These are phyloP conservation scores for Geranium incanum DNA, from an alignment of 441 rosid species.

Conservation along the genomic window DNA sequence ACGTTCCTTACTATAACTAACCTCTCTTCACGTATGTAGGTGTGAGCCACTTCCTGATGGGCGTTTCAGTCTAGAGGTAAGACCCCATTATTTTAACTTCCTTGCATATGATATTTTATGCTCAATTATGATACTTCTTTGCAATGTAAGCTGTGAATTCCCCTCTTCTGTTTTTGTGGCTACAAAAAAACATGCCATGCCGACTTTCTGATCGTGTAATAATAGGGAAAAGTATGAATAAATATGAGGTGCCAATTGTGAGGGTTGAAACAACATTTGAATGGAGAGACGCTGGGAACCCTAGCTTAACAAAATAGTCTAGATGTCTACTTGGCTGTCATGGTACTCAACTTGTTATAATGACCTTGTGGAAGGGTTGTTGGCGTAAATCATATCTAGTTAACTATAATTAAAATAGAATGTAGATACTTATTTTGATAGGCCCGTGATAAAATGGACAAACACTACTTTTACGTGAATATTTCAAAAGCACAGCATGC, in stretches of 20 bases:
- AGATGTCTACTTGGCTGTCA: neutral
- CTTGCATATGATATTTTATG: neutral
- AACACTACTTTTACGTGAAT: neutral
- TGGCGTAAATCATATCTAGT: too few species aligned
- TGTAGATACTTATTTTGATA: too few species aligned
- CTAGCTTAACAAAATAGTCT: neutral
- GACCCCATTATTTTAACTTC: constrained; percentile 12
- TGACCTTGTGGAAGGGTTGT: too few species aligned
- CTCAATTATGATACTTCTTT: neutral
- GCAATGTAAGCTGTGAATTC: neutral
- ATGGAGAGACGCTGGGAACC: neutral
- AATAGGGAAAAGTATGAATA: neutral
- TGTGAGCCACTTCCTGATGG: constrained; percentile 98
- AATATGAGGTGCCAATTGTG: neutral
- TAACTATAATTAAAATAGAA: too few species aligned
- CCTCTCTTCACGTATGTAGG: constrained; percentile 34
- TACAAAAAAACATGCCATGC: neutral
- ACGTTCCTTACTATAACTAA: neutral
- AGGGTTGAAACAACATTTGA: neutral
- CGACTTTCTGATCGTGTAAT: neutral
- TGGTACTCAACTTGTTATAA: neutral
- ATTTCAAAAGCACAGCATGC: neutral
- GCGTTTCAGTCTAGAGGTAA: constrained; percentile 81
- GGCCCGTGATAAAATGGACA: too few species aligned
- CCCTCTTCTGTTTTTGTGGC: neutral